Conservation (phyloP, 192 early-diverging fungal species). For the Dissophora globulifera region DNA sequence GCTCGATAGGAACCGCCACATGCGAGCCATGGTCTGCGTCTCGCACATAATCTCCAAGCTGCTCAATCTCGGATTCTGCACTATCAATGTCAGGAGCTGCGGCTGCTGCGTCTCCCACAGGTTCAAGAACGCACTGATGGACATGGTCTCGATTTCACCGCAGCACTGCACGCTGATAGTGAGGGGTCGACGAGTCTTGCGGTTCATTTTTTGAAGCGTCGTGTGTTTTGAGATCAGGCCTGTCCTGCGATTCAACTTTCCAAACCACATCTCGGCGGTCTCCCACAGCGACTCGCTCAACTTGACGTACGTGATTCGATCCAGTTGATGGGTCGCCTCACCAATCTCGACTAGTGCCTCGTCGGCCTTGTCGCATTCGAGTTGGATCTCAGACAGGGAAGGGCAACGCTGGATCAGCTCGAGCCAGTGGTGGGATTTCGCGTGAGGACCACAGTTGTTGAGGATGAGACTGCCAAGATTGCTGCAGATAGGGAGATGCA, state of each 20-base stretch:
- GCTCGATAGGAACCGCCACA: constrained; percentile 15
- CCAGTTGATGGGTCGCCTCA: constrained; percentile 7
- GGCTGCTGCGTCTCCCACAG: constrained; percentile 18
- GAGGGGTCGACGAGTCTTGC: constrained; percentile 2
- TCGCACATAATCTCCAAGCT: constrained; percentile 27
- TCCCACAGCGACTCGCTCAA: constrained; percentile 23
- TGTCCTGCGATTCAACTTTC: background rate
- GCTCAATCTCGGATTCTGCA: constrained; percentile 1
- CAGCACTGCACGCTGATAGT: background rate
- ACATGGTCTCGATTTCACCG: constrained; percentile 15
- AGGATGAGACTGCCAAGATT: constrained; percentile 2
- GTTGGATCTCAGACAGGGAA: constrained; percentile 13
- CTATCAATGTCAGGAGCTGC: background rate
- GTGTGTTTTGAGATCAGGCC: background rate
- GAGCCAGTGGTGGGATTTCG: background rate
- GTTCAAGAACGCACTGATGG: constrained; percentile 1
- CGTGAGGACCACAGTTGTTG: constrained; percentile 2
- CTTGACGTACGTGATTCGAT: constrained; percentile 8
- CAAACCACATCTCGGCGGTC: constrained; percentile 12
- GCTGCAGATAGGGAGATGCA: background rate
- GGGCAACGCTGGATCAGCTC: constrained; percentile 14
- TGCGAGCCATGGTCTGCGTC: constrained; percentile 5
- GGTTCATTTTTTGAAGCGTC: background rate
- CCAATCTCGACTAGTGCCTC: background rate
- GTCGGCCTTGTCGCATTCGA: constrained; percentile 20